Base-by-base conservation (phyloP, 148 eudicot species). In the Suaeda aralocaspica region DNA sequence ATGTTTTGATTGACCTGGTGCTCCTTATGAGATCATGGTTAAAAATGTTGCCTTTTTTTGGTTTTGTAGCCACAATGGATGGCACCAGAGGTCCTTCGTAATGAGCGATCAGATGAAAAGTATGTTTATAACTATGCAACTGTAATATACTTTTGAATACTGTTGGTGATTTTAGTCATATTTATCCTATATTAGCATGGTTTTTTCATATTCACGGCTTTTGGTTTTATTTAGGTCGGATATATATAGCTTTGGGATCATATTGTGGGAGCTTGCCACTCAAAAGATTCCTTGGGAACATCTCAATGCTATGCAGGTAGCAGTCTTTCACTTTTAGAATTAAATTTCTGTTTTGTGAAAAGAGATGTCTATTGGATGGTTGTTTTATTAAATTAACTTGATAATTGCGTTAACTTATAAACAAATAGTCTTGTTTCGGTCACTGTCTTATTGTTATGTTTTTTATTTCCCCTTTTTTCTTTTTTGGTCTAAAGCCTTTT, bases 11-110 rank as follows among this genome's bases (percentile, higher is more conserved):
- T 30, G 62, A 68, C 59, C 24, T 30, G 21, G 22, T 52, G 59
- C 60, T 45, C 52, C 31, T 52, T 8, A 2, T 28, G 44, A 31
- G 21, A 16, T 10, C 33, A 13, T 36, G 59, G 15, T 15, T 2
- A 24, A 16, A 28, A 30, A 66, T 14, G 21, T 10, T 56, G 42
- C 41, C 45, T 31, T 61, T 42, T 49, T 67, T 72, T 42, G 42
- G 18, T 59, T 44, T 58, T 84, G 79, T 80, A 95, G 99, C 97
- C 99, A 72, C 99, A 95, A 68, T 95, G 99, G 99, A 94, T 94
- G 99, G 99, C 99, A 68, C 99, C 99, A 30, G 99, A 94, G 82
- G 96, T 88, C 78, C 96, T 95, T 77, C 96, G 99, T 28, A 91
- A 88, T 75, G 99, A 88, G 76, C 92, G 80, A n/a, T 66, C 97